Evolutionary conservation across 2,329 filamentous ascomycete species (phyloP), one percentile per base, ranked within the genome.

Genomic region (Furcasterigmium furcatum): DNA sequence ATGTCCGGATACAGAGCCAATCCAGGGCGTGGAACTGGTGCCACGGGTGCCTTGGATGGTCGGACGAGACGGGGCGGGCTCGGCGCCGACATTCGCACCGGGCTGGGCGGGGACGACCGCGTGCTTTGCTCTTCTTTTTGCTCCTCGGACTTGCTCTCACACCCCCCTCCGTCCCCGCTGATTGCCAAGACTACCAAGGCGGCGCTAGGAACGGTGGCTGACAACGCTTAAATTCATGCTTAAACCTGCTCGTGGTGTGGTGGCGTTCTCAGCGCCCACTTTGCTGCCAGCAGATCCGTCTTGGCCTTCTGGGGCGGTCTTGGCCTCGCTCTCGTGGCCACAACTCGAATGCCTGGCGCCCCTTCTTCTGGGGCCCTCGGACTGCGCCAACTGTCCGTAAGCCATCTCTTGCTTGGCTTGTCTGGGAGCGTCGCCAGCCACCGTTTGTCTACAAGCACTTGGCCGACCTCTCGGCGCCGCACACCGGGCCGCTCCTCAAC

Each of bases 191-290:
- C 55, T 43, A 61, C 45, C 47, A 47, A 50, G 43, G 45, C 40
- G 32, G 19, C 49, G 47, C 49, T 52, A 52, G 48, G 36, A 41
- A 21, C 22, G 42, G 62, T 69, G 65, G 65, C 68, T 67, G 64
- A 63, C 64, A 70, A 72, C 67, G 68, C 67, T 72, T 72, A 72
- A 72, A 72, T 70, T 70, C 68, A 72, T 72, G 68, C 68, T 72
- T 72, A 72, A 72, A 70, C 45, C 41, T 52, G 49, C 49, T 50
- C 45, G 48, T 46, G 45, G 45, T 45, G 47, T 44, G 16, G 45
- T 43, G 47, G 47, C 45, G 43, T 41, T 25, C 22, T 20, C 38
- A 27, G 25, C 29, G 35, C 35, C 36, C 41, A 45, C 29, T 45
- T 35, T 20, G 14, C 16, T 36, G 48, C 40, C 43, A 44, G 39